Evolutionary conservation across 2,329 filamentous ascomycete species (phyloP), one percentile per base, ranked within the genome.

Genomic region (Pyrenophora seminiperda): DNA sequence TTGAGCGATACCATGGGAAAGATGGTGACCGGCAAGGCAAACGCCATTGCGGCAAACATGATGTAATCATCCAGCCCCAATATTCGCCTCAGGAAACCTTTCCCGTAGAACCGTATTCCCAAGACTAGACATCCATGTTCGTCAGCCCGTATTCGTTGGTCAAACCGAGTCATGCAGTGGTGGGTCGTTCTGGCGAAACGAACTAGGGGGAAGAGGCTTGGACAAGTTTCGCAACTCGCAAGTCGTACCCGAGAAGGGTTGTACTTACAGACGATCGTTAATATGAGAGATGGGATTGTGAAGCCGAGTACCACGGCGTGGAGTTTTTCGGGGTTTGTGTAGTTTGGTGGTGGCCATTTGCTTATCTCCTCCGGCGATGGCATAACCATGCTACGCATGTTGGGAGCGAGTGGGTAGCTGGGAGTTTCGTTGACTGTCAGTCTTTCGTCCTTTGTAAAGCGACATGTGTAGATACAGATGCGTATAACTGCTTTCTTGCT

Each of bases 301-400:
- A 62, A 29, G 2, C 53, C 64, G 19, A 65, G 47, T 2, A 70
- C 38, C 5, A 64, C 43, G 9, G 43, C 20, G 5, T 51, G 48
- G 9, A 60, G 54, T 24, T 54, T 58, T 17, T 63, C 57, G 7
- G 66, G 65, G 24, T 66, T 52, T 6, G 47, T 51, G 18, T 56
- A 67, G 33, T 70, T 70, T 19, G 66, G 61, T 32, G 41, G 32
- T 2, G 65, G 65, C 66, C 66, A 70, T n/a, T 7, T 10, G 17
- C 50, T 50, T 31, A 43, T 54, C 27, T 61, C 39, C 22, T 54
- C 51, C 7, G 49, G 48, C 4, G 53, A 55, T 14, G 55, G 24
- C 10, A 5, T 11, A 11, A 27, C 9, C 24, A 27, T 27, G 24
- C 24, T 27, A 27, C 24, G 24, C 24, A 27, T 27, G 10, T 27